A percentile compares a stretch with the other conserved stretches of the same genome.
These are phyloP conservation scores for Ogataea zsoltii DNA, from an alignment of 805 yeast genomes.

Conservation along the genomic window DNA sequence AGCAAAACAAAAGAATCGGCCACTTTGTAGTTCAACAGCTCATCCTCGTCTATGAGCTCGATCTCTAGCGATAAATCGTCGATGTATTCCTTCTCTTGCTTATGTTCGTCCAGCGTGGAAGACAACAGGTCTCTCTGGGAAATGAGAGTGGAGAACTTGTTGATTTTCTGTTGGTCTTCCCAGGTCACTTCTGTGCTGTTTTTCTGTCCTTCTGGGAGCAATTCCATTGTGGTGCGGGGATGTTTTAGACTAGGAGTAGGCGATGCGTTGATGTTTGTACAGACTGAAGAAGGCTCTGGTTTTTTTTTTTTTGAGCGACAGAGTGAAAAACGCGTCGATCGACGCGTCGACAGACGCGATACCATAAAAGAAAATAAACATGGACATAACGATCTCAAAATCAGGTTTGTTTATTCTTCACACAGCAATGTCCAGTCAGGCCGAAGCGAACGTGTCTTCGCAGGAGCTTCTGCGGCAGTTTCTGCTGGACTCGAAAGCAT, in stretches of 20 bases:
- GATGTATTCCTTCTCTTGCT: slow-evolving; percentile 79
- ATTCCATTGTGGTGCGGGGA: slow-evolving; percentile 24
- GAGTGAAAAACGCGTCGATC: slow-evolving; percentile 1
- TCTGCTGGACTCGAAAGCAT: slow-evolving; percentile 23
- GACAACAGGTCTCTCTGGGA: slow-evolving; percentile 62
- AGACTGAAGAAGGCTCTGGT: neutral
- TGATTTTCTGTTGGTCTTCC: slow-evolving; percentile 89
- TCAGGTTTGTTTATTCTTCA: too few relatives aligned
- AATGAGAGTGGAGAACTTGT: slow-evolving; percentile 82
- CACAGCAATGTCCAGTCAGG: too few relatives aligned
- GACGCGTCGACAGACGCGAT: neutral
- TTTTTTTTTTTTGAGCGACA: neutral
- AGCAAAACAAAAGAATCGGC: slow-evolving; percentile 81
- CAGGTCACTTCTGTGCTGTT: slow-evolving; percentile 64
- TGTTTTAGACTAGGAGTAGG: too few relatives aligned
- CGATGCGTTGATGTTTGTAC: neutral
- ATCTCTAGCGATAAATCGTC: slow-evolving; percentile 85
- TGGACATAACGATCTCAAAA: too few relatives aligned
- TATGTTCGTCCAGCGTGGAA: slow-evolving; percentile 46
- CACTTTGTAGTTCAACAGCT: slow-evolving; percentile 68
- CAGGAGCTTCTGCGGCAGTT: slow-evolving; percentile 26
- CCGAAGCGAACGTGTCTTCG: slow-evolving; percentile 12
- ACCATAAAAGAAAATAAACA: too few relatives aligned
- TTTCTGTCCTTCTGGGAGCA: slow-evolving; percentile 54
- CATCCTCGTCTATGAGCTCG: slow-evolving; percentile 81